Conservation (phyloP, 2,329 filamentous ascomycete species). For the Alternaria ethzedia region DNA sequence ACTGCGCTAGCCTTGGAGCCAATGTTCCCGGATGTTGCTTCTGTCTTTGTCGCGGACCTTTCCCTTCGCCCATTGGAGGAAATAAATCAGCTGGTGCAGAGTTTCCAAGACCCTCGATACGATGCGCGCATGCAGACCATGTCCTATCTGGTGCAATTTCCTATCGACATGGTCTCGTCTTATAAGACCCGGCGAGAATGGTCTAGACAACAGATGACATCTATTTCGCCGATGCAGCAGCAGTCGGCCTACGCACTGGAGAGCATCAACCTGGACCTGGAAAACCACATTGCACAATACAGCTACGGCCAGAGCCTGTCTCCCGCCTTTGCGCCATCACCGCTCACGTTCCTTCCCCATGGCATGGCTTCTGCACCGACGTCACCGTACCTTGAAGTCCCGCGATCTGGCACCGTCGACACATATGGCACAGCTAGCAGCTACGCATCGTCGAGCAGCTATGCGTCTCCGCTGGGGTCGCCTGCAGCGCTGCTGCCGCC, state of each 20-base stretch:
- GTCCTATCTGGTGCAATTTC: slow-evolving; percentile 55
- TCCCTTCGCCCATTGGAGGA: slow-evolving; percentile 83
- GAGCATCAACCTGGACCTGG: slow-evolving; percentile 49
- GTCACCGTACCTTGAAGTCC: slow-evolving; percentile 56
- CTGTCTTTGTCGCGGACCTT: slow-evolving; percentile 74
- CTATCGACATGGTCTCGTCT: slow-evolving; percentile 50
- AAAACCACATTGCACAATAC: slow-evolving; percentile 50
- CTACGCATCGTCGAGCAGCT: slow-evolving; percentile 41
- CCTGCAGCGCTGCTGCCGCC: slow-evolving; percentile 42
- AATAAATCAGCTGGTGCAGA: slow-evolving; percentile 76
- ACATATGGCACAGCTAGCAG: slow-evolving; percentile 33
- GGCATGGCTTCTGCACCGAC: slow-evolving; percentile 43
- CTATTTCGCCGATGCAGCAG: slow-evolving; percentile 43
- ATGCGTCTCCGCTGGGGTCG: slow-evolving; percentile 47
- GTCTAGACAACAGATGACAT: slow-evolving; percentile 45
- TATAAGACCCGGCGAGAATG: slow-evolving; percentile 52
- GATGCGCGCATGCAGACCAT: slow-evolving; percentile 52
- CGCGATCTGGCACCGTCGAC: slow-evolving; percentile 43
- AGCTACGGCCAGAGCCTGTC: slow-evolving; percentile 53
- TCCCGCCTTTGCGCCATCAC: slow-evolving; percentile 58
- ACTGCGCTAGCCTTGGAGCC: slow-evolving; percentile 87
- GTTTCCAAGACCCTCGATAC: slow-evolving; percentile 49
- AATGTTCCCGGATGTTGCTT: slow-evolving; percentile 88
- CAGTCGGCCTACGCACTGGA: slow-evolving; percentile 48
- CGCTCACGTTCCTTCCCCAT: slow-evolving; percentile 49